Evolutionary conservation across 73 alveolate genomes (phyloP).

Genomic region (Halteria grandinella): DNA sequence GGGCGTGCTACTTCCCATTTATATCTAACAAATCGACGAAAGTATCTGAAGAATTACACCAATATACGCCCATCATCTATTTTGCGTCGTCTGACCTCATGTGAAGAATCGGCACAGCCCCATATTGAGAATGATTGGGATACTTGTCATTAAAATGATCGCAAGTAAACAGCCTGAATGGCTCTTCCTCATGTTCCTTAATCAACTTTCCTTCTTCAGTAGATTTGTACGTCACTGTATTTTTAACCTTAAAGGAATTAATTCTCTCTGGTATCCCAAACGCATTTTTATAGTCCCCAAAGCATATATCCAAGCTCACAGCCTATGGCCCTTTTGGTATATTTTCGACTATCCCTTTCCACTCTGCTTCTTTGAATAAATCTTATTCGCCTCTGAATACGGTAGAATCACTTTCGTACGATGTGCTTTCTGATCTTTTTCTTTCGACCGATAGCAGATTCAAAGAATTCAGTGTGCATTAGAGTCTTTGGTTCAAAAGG

Average conservation of each 20-base stretch:
- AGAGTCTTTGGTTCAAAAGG: background rate
- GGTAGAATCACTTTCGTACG: slow-evolving; percentile 1
- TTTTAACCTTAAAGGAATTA: slow-evolving; percentile 16
- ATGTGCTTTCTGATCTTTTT: background rate
- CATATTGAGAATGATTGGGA: slow-evolving; percentile 53
- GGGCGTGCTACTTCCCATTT: slow-evolving; percentile 6
- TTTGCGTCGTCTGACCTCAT: background rate
- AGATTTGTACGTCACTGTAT: slow-evolving; percentile 20
- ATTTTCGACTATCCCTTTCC: slow-evolving; percentile 25
- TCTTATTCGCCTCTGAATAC: background rate
- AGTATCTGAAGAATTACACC: slow-evolving; percentile 70
- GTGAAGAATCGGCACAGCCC: slow-evolving; percentile 51
- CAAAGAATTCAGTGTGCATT: background rate
- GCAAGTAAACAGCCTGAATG: slow-evolving; percentile 75
- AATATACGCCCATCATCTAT: slow-evolving; percentile 32
- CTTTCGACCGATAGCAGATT: slow-evolving; percentile 38
- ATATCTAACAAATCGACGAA: slow-evolving; percentile 57
- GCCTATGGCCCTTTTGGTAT: slow-evolving; percentile 51
- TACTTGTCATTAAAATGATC: slow-evolving; percentile 72
- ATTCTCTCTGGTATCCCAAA: slow-evolving; percentile 64
- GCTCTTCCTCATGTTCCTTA: slow-evolving; percentile 49
- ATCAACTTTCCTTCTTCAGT: too few relatives aligned
- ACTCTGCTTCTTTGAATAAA: slow-evolving; percentile 2
- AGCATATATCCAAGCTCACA: slow-evolving; percentile 37
- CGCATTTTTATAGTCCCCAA: background rate